Evolutionary conservation across 495 filamentous ascomycete genomes (phyloP), one percentile per base, ranked within the genome.

Genomic region (Penicillium canariense): DNA sequence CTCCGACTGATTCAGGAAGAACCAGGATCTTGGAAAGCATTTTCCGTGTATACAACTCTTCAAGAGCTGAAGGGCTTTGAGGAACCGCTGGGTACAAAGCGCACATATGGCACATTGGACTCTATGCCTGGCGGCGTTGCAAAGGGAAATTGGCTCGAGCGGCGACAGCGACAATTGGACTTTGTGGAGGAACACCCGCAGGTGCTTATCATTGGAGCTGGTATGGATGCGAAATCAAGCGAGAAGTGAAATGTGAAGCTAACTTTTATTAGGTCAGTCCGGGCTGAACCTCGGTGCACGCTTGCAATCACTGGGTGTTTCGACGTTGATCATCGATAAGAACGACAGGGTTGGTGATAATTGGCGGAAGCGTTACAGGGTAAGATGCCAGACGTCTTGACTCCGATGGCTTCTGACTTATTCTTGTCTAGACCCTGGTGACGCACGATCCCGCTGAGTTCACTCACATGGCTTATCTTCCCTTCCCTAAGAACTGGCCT

Each of bases 401-500:
- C 25, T 5, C 8, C 11, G 25, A 14, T 8, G 18, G 2, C 9
- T 17, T 25, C 0, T 12, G 11, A 14, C 2, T 1, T 8, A 38
- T 5, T 18, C 4, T 10, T n/a, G 25, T 12, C 25, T 20, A 68
- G 62, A 63, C 65, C 10, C 50, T 66, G 9, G 62, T 66, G 8
- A 66, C 62, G 7, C 62, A 91, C 59, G 87, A 91, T 47, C 84
- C 87, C 0, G 82, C 87, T 5, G 86, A 85, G 73, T 89, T 82
- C 63, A 86, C 89, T 46, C 87, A 91, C 62, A 68, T 90, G 68
- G 85, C 88, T 1, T 91, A 90, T 60, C 61, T 91, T 0, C 74
- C 79, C 0, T 91, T 91, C 56, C 88, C 88, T 0, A 71, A 79
- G 1, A 78, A 75, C 53, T 91, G 88, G 87, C 71, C 74, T 0